Conservation (phyloP, 1,139 yeast genomes). For the Debaryomycetaceae sp. region DNA sequence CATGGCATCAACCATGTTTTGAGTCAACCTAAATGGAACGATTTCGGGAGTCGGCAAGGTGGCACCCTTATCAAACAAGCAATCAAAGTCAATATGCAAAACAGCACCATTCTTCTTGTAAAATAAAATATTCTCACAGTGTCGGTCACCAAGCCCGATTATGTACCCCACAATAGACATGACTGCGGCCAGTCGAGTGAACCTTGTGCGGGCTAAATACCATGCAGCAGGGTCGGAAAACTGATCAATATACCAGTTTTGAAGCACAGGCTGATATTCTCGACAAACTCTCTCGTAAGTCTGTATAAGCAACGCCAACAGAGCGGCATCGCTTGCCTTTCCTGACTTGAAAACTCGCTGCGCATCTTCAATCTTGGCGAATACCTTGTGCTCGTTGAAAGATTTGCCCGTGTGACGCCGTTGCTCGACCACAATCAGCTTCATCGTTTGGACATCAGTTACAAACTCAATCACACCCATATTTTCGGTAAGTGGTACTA, state of each 20-base stretch:
- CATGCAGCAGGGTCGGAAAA: constrained; percentile 87
- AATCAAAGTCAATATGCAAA: constrained; percentile 93
- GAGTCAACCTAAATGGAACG: constrained; percentile 89
- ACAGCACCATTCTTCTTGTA: constrained; percentile 68
- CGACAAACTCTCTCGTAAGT: constrained; percentile 22
- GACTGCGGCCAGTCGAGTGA: constrained; percentile 77
- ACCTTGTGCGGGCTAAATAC: constrained; percentile 70
- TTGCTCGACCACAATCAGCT: constrained; percentile 48
- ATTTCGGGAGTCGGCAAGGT: constrained; percentile 73
- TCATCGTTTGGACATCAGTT: constrained; percentile 68
- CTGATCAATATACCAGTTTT: constrained; percentile 78
- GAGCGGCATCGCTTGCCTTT: constrained; percentile 9
- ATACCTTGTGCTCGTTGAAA: constrained; percentile 22
- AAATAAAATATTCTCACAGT: constrained; percentile 80
- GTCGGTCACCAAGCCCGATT: constrained; percentile 88
- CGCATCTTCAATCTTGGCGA: constrained; percentile 27
- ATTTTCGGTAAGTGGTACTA: constrained; percentile 75
- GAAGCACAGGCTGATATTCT: constrained; percentile 64
- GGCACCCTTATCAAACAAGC: constrained; percentile 80
- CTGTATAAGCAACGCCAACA: constrained; percentile 11
- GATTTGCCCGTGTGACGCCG: constrained; percentile 25
- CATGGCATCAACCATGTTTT: constrained; percentile 81
- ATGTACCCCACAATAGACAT: constrained; percentile 97
- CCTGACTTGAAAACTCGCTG: constrained; percentile 24
- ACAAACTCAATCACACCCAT: constrained; percentile 95